A percentile compares a stretch with the other conserved stretches of the same genome.
Conservation (phyloP, 2,329 filamentous ascomycete species). For the Claviceps maximensis region DNA sequence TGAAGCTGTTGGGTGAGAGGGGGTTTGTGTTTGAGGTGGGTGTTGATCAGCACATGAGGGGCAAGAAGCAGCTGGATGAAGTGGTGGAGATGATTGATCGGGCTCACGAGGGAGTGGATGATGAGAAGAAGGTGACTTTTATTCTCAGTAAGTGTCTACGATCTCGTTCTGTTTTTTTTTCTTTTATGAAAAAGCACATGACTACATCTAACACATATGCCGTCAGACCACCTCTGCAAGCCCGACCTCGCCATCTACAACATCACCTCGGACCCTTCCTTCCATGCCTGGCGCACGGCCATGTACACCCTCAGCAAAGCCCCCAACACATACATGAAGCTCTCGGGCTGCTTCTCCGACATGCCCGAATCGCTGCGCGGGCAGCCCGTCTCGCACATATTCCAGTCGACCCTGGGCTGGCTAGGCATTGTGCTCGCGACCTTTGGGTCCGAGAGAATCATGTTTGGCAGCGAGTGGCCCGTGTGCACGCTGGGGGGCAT, state of each 20-base stretch:
- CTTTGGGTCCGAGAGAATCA: constrained; percentile 60
- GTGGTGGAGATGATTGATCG: constrained; percentile 54
- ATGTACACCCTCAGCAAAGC: constrained; percentile 55
- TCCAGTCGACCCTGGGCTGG: constrained; percentile 55
- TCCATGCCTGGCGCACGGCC: constrained; percentile 54
- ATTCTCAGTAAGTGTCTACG: constrained; percentile 56
- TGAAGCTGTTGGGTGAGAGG: constrained; percentile 50
- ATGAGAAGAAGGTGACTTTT: constrained; percentile 48
- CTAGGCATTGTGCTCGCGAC: constrained; percentile 55
- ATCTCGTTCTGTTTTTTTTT: not conserved
- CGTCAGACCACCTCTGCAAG: constrained; percentile 75
- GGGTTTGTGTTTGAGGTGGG: constrained; percentile 70
- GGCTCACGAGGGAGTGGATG: constrained; percentile 47
- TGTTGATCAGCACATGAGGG: constrained; percentile 66
- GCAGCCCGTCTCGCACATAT: constrained; percentile 40
- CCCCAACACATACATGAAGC: constrained; percentile 68
- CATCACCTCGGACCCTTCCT: constrained; percentile 40
- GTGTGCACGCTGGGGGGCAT: constrained; percentile 53
- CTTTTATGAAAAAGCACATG: not conserved
- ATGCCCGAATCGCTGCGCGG: constrained; percentile 44
- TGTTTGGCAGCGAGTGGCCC: constrained; percentile 93
- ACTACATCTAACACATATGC: not conserved
- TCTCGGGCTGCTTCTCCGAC: constrained; percentile 78
- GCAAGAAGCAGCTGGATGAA: constrained; percentile 60
- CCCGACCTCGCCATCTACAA: constrained; percentile 58